Evolutionary conservation across 2,329 filamentous ascomycete genomes (phyloP), one percentile per base, ranked within the genome.

Genomic region (Cryphonectria naterciae): DNA sequence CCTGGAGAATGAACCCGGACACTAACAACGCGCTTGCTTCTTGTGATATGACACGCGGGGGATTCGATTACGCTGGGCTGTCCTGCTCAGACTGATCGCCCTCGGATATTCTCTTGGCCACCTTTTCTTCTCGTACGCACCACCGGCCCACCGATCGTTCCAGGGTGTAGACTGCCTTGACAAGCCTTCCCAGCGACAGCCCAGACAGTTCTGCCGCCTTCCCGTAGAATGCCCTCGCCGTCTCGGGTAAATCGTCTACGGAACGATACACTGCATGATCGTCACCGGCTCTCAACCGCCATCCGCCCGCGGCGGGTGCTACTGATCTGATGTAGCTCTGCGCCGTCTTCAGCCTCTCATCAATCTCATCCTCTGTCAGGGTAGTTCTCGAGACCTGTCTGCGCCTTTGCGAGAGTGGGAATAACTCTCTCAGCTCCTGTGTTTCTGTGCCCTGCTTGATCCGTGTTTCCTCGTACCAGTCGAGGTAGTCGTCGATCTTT

Each of bases 401-500:
- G 19, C 54, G 68, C 43, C 52, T 39, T 6, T 76, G 72, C 32
- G 76, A 54, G 7, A 81, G 73, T 6, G 80, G 80, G 49, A 82
- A 82, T 6, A 80, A 69, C 25, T 80, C 76, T 10, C 79, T 72
- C 19, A 81, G 75, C 64, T 80, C 76, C 56, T 77, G 74, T 4
- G 78, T 68, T 58, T 80, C 79, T 78, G 41, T 69, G 15, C 61
- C 60, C 4, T 61, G 15, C 52, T 70, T 71, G 67, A 73, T 49
- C 37, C 69, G 71, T 61, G 86, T 91, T 70, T 85, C 85, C 77
- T 93, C 89, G 77, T 92, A 95, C 90, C 92, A 96, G 79, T 93
- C 88, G 80, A 97, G 85, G 76, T 94, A 95, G 71, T 92, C 87
- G 76, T 95, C 92, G 52, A 95, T 81, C 73, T 91, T 87, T 11